Percentiles rank a stretch among this genome's conserved stretches.
phyloP scores from a whole-genome alignment of 768 basidiomycete species.

The Peribolospora baueri region DNA sequence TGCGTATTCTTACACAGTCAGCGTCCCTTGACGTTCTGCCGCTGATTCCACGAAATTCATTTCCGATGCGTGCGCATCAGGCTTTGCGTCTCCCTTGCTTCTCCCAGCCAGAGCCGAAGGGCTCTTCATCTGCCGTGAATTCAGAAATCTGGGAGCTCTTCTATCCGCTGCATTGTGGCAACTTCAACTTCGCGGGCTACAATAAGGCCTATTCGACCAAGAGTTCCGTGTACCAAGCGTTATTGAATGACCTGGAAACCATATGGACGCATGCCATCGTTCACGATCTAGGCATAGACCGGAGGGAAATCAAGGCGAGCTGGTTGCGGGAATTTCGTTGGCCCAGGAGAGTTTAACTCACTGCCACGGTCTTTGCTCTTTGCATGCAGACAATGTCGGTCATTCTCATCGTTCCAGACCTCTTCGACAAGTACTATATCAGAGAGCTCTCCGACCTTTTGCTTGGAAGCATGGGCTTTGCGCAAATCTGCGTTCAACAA shows the following conservation, averaged over 20 bases:
- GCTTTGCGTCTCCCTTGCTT: neutral
- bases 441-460: constrained; percentile 50
- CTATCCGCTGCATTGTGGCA: neutral
- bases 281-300: neutral
- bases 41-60: neutral
- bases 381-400: constrained; percentile 26
- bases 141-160: neutral
- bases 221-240: neutral
- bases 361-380: neutral
- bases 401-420: constrained; percentile 72
- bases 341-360: neutral
- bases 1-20: constrained; percentile 16
- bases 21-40: neutral
- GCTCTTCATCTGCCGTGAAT: constrained; percentile 6
- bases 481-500: constrained; percentile 73
- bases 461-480: constrained; percentile 62
- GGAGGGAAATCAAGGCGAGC: neutral
- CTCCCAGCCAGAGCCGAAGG: neutral
- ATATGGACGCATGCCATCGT: neutral
- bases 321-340: neutral
- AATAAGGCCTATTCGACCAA: constrained; percentile 1
- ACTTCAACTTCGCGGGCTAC: neutral
- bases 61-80: constrained; percentile 30
- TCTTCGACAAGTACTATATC: constrained; percentile 64
- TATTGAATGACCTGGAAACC: neutral